Conservation (phyloP, 768 basidiomycete genomes). For the Boletus pseudo-olivaceus region DNA sequence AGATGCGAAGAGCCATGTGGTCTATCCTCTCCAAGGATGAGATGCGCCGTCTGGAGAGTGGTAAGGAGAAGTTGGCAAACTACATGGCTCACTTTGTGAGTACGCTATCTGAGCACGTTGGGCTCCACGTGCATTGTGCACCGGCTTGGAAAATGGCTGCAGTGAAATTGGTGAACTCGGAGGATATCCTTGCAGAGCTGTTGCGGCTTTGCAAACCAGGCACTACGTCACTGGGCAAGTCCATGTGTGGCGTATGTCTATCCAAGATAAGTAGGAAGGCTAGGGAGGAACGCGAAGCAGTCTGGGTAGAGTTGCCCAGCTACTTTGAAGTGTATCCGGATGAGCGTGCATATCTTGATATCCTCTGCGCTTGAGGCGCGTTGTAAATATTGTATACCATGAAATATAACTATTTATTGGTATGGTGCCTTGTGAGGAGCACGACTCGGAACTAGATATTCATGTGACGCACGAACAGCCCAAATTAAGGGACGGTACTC, state of each 20-base stretch:
- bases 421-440: background rate
- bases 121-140: background rate
- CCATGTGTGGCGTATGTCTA: background rate
- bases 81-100: background rate
- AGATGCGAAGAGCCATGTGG: background rate
- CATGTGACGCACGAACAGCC: background rate
- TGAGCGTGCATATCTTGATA: background rate
- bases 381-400: too few species aligned
- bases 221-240: background rate
- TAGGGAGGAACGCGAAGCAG: background rate
- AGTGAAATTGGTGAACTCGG: background rate
- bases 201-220: background rate
- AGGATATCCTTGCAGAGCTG: background rate
- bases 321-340: background rate
- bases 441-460: background rate
- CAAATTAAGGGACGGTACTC: background rate
- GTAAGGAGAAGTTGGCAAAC: background rate
- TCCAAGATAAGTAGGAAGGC: background rate
- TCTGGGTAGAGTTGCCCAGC: background rate
- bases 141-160: background rate
- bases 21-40: conserved; percentile 1
- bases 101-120: background rate
- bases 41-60: background rate
- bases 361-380: background rate
- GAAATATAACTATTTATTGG: background rate